Evolutionary conservation across 2,329 filamentous ascomycete genomes (phyloP).

Genomic region (Periconia sp.): DNA sequence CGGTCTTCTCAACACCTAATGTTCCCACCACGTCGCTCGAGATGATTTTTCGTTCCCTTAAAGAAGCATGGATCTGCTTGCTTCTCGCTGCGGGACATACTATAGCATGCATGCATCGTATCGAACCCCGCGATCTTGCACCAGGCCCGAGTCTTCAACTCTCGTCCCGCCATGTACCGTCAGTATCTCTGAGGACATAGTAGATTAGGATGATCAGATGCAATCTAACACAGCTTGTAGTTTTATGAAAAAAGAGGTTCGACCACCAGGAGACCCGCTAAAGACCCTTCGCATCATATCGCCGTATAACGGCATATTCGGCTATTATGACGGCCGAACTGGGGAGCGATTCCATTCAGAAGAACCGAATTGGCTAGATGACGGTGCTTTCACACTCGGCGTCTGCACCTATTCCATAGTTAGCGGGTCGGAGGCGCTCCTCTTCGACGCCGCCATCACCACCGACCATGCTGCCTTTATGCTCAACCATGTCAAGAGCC

Average conservation of each 20-base stretch:
- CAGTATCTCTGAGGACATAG: neutral
- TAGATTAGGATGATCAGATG: neutral
- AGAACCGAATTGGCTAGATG: conserved; percentile 13
- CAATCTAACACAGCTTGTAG: neutral
- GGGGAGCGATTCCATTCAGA: conserved; percentile 9
- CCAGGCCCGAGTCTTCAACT: conserved; percentile 6
- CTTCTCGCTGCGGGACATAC: neutral
- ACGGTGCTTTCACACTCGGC: conserved; percentile 15
- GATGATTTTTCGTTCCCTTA: too few species aligned
- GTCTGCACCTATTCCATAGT: conserved; percentile 16
- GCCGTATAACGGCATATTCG: conserved; percentile 10
- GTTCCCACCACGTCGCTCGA: too few species aligned
- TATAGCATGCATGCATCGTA: conserved; percentile 1
- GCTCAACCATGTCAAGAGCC: conserved; percentile 14
- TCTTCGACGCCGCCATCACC: conserved; percentile 17
- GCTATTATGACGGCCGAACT: conserved; percentile 17
- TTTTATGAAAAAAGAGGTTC: too few species aligned
- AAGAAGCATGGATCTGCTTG: conserved; percentile 1
- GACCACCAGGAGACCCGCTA: neutral
- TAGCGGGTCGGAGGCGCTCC: conserved; percentile 7
- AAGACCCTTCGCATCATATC: conserved; percentile 2
- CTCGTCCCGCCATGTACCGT: conserved; percentile 3
- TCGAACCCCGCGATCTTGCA: conserved; percentile 3
- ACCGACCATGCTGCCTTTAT: conserved; percentile 9
- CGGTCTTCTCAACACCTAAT: neutral